Conservation (phyloP, 2,329 filamentous ascomycete genomes). For the Torrubiellomyces zombiae region DNA sequence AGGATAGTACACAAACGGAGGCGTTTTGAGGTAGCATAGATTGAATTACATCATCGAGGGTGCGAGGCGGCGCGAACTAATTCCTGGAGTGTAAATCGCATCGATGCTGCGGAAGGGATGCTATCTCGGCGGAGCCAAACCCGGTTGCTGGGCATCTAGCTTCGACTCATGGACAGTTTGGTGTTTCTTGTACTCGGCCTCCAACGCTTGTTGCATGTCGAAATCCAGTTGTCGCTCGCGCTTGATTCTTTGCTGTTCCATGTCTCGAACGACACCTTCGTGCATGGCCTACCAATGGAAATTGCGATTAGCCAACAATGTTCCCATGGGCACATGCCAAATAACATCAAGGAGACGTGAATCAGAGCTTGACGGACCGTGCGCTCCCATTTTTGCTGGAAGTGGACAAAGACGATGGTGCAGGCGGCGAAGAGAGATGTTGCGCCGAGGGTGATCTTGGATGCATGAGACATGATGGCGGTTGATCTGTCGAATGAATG, state of each 20-base stretch:
- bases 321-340: too few species aligned
- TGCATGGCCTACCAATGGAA: conserved; percentile 63
- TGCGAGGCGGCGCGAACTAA: too few species aligned
- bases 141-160: conserved; percentile 8
- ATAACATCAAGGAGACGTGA: too few species aligned
- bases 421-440: conserved; percentile 61
- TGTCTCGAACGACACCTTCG: conserved; percentile 78
- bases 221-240: conserved; percentile 86
- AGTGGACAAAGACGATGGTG: conserved; percentile 78
- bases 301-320: conserved; percentile 5
- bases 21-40: too few species aligned
- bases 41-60: too few species aligned
- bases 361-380: conserved; percentile 56
- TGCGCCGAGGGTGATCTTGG: conserved; percentile 66
- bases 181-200: conserved; percentile 78
- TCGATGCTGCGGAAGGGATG: too few species aligned
- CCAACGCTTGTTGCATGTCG: conserved; percentile 71
- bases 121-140: conserved; percentile 9
- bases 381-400: conserved; percentile 70
- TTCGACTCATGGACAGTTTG: conserved; percentile 50
- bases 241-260: conserved; percentile 86
- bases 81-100: too few species aligned
- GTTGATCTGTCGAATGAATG: too few species aligned
- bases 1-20: conserved; percentile 8
- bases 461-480: conserved; percentile 64